Evolutionary conservation across 768 basidiomycete species (phyloP), one percentile per base, ranked within the genome.

Genomic region (Lactarius trivialis): DNA sequence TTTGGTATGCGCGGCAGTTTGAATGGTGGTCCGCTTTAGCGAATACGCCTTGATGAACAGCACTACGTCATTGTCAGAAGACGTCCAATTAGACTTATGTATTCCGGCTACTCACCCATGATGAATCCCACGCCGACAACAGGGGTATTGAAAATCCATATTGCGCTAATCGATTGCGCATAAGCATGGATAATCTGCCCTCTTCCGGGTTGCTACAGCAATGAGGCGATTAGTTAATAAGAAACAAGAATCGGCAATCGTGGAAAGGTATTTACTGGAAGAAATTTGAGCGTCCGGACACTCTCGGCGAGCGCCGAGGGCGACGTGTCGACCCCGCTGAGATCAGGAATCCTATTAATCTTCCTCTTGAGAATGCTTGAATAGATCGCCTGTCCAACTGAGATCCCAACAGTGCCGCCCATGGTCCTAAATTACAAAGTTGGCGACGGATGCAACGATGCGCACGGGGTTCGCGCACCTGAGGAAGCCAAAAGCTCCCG

Each of bases 321-420:
- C 4, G 65, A 67, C 14, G 64, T 66, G 56, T 71, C 63, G 15
- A 68, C 55, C 45, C 62, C 41, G 30, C 55, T 52, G 8, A 61
- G 52, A 41, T 26, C n/a, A 14, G 24, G 26, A 9, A 21, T n/a
- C 15, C 70, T 77, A 12, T 19, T 33, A 24, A 33, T 19, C 21
- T 73, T 79, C 55, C 17, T 60, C 45, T 39, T 57, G 39, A 67
- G 60, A 70, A 87, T 81, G 58, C 81, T 84, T 1, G 83, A 73
- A 61, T 85, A 86, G 62, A 91, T 85, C 3, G 85, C 82, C 67
- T 90, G 85, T 21, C 89, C 88, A 48, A 89, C 69, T 0, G 90
- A 79, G 60, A 92, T 82, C 11, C 88, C 88, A 26, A 91, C 77
- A 1, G 89, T 87, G n/a, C 85, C 89, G 11, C 90, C 90, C 37